Base-by-base conservation (phyloP, 768 basidiomycete genomes). In the Clitopilus passeckerianus region DNA sequence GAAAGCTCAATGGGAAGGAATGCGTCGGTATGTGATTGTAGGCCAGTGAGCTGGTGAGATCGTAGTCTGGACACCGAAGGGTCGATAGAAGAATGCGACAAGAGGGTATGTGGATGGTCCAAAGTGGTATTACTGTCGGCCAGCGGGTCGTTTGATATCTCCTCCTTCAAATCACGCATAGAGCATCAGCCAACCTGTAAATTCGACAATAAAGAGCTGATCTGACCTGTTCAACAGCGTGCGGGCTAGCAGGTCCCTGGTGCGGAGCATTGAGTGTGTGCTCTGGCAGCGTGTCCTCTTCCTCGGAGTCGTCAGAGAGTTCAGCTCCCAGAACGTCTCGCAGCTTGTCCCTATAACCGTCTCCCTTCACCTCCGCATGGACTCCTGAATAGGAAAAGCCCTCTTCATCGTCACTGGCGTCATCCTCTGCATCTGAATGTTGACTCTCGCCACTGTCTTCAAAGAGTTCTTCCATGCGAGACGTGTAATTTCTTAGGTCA, bases 311-410 rank as follows among this genome's bases (percentile, higher is more conserved):
- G 22, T 50, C 46, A 5, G 46, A 50, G 57, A 82, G 77, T 10
- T 90, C 89, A 33, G 80, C 75, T 16, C 86, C 91, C 35, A 94
- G 78, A 22, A 90, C 86, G 54, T 91, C 89, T 50, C 85, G 79
- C 55, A 95, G 72, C 64, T 84, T 87, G 60, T 87, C 83, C 10
- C 74, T 75, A 69, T 95, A 95, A 56, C 79, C 82, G 35, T 76
- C 74, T 15, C 78, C 72, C 14, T 73, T 65, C 53, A 75, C 72
- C 34, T 70, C 71, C 5, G 85, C 81, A 65, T 94, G 91, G 20
- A 84, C 74, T 27, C 91, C 92, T 27, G 79, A 77, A 67, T 93
- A 95, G 27, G 92, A 61, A 64, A 94, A 94, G 0, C 74, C 84
- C 30, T 83, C 86, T 10, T 82, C 84, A 6, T 82, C 83, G 9